Evolutionary conservation across 495 filamentous ascomycete species (phyloP).

Genomic region (Penicillium ochrochloron): DNA sequence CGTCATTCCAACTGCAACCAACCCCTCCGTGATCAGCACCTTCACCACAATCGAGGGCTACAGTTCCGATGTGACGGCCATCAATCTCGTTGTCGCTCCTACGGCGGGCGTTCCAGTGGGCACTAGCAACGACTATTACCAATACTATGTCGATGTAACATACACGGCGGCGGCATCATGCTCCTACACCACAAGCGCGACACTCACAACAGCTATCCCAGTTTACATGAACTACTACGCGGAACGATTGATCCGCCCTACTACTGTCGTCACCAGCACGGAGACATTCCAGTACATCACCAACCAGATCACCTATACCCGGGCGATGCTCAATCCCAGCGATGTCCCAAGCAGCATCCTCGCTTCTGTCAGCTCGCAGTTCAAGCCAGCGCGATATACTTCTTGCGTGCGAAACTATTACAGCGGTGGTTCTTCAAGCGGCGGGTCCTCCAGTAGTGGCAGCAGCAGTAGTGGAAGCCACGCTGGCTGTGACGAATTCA

Average conservation of each 20-base stretch:
- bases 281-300: conserved; percentile 21
- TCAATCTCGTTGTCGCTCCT: conserved; percentile 22
- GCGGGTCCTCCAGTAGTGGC: background rate
- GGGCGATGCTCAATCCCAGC: conserved; percentile 29
- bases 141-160: conserved; percentile 32
- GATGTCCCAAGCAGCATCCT: conserved; percentile 28
- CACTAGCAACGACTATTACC: conserved; percentile 18
- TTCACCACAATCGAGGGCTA: conserved; percentile 12
- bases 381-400: conserved; percentile 19
- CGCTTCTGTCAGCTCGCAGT: conserved; percentile 25
- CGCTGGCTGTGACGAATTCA: conserved; percentile 18
- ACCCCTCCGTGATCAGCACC: conserved; percentile 14
- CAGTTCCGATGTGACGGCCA: conserved; percentile 17
- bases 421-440: conserved; percentile 1
- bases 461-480: conserved; percentile 6
- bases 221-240: conserved; percentile 25
- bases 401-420: conserved; percentile 7
- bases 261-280: conserved; percentile 28
- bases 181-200: conserved; percentile 20
- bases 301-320: conserved; percentile 16
- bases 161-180: conserved; percentile 39
- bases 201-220: conserved; percentile 24
- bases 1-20: conserved; percentile 18
- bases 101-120: conserved; percentile 17
- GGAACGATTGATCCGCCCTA: conserved; percentile 16